Base-by-base conservation (phyloP, 2,329 filamentous ascomycete species). In the Exophiala lecanii-corni region DNA sequence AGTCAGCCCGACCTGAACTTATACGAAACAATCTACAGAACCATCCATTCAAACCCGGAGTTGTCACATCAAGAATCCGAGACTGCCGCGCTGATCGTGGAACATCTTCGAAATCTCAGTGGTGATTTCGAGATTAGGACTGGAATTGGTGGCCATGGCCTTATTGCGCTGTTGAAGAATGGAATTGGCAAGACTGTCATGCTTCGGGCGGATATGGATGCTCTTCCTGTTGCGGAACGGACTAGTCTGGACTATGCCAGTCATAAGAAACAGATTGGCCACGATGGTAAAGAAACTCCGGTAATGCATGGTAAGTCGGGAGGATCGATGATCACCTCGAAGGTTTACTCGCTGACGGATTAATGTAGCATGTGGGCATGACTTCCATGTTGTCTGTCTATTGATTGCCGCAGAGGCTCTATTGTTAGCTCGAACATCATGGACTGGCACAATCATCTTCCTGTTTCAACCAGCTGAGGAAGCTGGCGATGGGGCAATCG, bases 401-500 rank as follows among this genome's bases (percentile, higher is more conserved):
- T 64, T 81, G 1, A 75, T 71, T 0, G 73, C 75, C 0, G 70
- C 75, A 0, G 67, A 75, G 37, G 63, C 66, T 0, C 63, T 86
- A 0, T 59, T 67, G 1, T 59, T 57, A 0, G 58, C 63, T 0
- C 65, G 60, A 17, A 51, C 68, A 0, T 17, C 50, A 1, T 86
- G 82, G 82, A 63, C 57, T 10, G 82, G 82, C 0, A 85, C 79
- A 0, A 50, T 86, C n/a, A 62, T 86, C 2, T 57, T 81, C 3
- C 60, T 79, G 2, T 86, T 86, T 57, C 82, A 86, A 55, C 82
- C 82, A 0, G 74, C 75, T 2, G 82, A 86, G 57, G 82, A 86
- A 58, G 67, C 72, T 2, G 79, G 73, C 0, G 71, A 67, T 0
- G 82, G 82, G 0, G 82, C 82, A 0, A 71, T 73, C 60, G 63